Conservation (phyloP, 768 basidiomycete species). For the Rhizopogon rudus region DNA sequence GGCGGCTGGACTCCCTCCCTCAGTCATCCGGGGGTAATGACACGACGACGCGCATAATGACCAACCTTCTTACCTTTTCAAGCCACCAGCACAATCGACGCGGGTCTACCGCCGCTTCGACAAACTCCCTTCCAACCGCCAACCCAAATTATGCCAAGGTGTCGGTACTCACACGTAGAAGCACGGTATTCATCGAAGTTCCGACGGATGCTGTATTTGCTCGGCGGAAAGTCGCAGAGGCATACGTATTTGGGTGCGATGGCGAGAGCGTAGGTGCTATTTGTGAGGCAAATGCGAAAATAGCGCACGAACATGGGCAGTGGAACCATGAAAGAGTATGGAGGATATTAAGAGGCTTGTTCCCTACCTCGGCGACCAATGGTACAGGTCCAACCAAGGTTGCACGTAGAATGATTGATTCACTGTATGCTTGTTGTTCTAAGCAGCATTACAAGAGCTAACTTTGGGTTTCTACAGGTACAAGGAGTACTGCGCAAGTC, state of each 20-base stretch:
- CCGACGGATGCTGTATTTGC: conserved; percentile 43
- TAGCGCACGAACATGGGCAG: conserved; percentile 56
- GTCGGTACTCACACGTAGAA: conserved; percentile 36
- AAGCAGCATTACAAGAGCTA: neutral
- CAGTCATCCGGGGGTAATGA: conserved; percentile 46
- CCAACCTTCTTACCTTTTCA: conserved; percentile 63
- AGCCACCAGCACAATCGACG: conserved; percentile 29
- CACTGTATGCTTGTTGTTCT: conserved; percentile 39
- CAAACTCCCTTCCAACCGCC: conserved; percentile 14
- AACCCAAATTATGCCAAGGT: conserved; percentile 34
- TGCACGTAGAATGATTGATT: conserved; percentile 35
- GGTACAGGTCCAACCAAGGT: conserved; percentile 24
- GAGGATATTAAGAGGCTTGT: conserved; percentile 45
- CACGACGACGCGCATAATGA: conserved; percentile 72
- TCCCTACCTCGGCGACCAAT: conserved; percentile 26
- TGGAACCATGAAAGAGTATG: conserved; percentile 72
- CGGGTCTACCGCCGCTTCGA: conserved; percentile 3
- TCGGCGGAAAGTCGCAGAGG: conserved; percentile 52
- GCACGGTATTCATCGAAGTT: conserved; percentile 54
- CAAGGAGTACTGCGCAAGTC: conserved; percentile 37
- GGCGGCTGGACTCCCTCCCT: conserved; percentile 28
- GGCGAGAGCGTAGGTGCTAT: conserved; percentile 37
- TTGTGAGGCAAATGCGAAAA: conserved; percentile 54
- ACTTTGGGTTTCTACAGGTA: conserved; percentile 29
- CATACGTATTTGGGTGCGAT: conserved; percentile 47